Percentiles rank a stretch among this genome's conserved stretches.
phyloP scores from a whole-genome alignment of 2,329 filamentous ascomycete genomes.

The Ilyonectria destructans region DNA sequence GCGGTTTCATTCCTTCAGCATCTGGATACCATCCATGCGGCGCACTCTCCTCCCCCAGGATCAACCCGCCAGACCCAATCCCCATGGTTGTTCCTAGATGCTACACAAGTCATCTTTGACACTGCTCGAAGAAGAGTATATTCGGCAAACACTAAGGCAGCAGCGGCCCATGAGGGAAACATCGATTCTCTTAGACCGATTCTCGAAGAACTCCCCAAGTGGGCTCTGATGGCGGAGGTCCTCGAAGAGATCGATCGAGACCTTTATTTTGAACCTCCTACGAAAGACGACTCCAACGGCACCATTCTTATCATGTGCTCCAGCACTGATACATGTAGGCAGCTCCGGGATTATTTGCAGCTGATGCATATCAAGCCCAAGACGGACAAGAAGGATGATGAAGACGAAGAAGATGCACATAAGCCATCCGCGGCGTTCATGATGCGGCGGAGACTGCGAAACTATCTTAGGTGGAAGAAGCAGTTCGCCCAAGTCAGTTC shows the following conservation, averaged over 20 bases:
- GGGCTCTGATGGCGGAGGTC: conserved; percentile 89
- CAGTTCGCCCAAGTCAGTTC: conserved; percentile 90
- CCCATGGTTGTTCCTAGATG: conserved; percentile 96
- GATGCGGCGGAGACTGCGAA: conserved; percentile 89
- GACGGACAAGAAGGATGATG: conserved; percentile 61
- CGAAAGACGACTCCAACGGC: conserved; percentile 89
- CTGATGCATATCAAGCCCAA: conserved; percentile 85
- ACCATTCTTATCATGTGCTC: conserved; percentile 96
- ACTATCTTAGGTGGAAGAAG: conserved; percentile 92
- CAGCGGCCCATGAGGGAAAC: conserved; percentile 60
- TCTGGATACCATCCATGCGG: conserved; percentile 93
- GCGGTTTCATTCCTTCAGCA: conserved; percentile 93
- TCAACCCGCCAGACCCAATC: conserved; percentile 91
- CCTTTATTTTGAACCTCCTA: conserved; percentile 84
- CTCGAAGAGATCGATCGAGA: conserved; percentile 95
- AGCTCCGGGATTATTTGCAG: conserved; percentile 92
- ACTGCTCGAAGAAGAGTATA: conserved; percentile 92
- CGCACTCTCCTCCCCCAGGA: conserved; percentile 89
- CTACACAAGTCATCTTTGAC: conserved; percentile 94
- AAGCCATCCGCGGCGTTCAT: conserved; percentile 86
- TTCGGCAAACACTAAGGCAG: conserved; percentile 74
- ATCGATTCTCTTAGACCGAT: conserved; percentile 81
- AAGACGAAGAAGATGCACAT: conserved; percentile 65
- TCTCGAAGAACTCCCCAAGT: conserved; percentile 96
- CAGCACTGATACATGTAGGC: conserved; percentile 87